phyloP scores from a whole-genome alignment of 441 rosid species.

The Populus hybrid region DNA sequence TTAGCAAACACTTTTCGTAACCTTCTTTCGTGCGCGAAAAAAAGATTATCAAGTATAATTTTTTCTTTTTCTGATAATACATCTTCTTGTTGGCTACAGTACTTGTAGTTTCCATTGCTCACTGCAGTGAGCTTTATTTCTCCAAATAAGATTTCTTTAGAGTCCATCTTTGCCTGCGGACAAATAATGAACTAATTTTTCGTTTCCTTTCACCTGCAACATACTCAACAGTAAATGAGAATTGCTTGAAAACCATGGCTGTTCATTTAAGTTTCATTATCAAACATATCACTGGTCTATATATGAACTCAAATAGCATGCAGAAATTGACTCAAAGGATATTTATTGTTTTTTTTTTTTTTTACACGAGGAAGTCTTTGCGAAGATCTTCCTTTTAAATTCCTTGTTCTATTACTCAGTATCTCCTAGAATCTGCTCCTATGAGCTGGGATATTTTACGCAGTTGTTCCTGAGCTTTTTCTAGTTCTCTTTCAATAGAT shows the following conservation, averaged over 20 bases:
- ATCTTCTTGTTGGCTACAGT: background rate
- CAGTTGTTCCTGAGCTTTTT: background rate
- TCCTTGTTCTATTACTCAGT: background rate
- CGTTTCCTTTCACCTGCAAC: background rate
- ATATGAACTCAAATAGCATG: background rate
- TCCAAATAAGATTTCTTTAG: background rate
- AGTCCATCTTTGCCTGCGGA: background rate
- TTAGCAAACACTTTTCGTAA: background rate
- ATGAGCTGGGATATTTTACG: background rate
- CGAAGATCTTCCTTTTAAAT: background rate
- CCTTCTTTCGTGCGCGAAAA: background rate
- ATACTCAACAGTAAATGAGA: background rate
- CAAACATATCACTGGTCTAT: too few species aligned
- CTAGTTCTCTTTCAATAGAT: background rate
- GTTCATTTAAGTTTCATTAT: too few species aligned
- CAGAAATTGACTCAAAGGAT: background rate
- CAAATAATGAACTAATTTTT: background rate
- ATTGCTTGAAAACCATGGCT: too few species aligned
- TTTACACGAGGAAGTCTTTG: background rate
- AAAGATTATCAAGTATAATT: background rate
- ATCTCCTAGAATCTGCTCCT: background rate
- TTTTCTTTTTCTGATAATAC: background rate
- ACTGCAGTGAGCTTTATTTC: slow-evolving; percentile 1
- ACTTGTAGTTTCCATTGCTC: background rate
- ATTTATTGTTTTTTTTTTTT: too few species aligned